Conservation (phyloP, 2,329 filamentous ascomycete genomes). For the Conoideocrella luteorostrata region DNA sequence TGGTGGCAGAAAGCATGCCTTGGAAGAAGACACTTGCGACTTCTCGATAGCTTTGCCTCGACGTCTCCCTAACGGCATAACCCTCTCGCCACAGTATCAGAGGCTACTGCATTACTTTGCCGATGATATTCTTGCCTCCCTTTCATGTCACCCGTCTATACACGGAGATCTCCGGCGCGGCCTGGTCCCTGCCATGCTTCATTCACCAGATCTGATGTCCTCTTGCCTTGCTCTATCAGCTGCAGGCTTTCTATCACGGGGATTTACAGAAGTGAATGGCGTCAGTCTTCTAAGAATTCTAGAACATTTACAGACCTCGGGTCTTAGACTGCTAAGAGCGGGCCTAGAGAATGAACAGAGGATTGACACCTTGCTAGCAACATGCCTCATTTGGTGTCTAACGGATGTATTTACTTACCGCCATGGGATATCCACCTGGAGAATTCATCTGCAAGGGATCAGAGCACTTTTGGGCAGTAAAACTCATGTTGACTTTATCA, state of each 20-base stretch:
- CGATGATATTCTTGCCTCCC: constrained; percentile 17
- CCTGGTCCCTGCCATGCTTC: constrained; percentile 17
- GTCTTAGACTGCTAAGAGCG: constrained; percentile 16
- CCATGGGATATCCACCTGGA: constrained; percentile 18
- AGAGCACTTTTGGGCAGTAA: constrained; percentile 15
- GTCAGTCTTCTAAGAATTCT: constrained; percentile 13
- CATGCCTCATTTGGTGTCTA: constrained; percentile 23
- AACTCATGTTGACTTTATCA: constrained; percentile 2
- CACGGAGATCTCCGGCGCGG: constrained; percentile 20
- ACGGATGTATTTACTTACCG: constrained; percentile 19
- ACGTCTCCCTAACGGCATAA: constrained; percentile 17
- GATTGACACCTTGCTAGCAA: constrained; percentile 19
- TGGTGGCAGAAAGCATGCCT: too few relatives aligned
- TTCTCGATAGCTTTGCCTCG: constrained; percentile 11
- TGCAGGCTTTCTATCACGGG: constrained; percentile 19
- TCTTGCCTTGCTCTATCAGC: constrained; percentile 20
- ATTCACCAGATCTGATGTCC: constrained; percentile 21
- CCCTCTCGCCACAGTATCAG: constrained; percentile 15
- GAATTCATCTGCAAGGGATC: constrained; percentile 19
- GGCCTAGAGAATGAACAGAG: constrained; percentile 15
- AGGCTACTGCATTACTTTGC: constrained; percentile 19
- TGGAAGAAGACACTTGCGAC: too few relatives aligned
- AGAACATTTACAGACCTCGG: constrained; percentile 19
- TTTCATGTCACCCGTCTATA: constrained; percentile 20
- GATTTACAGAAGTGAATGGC: constrained; percentile 16